phyloP scores from a whole-genome alignment of 2,329 filamentous ascomycete genomes.

The Fusarium transvaalense region DNA sequence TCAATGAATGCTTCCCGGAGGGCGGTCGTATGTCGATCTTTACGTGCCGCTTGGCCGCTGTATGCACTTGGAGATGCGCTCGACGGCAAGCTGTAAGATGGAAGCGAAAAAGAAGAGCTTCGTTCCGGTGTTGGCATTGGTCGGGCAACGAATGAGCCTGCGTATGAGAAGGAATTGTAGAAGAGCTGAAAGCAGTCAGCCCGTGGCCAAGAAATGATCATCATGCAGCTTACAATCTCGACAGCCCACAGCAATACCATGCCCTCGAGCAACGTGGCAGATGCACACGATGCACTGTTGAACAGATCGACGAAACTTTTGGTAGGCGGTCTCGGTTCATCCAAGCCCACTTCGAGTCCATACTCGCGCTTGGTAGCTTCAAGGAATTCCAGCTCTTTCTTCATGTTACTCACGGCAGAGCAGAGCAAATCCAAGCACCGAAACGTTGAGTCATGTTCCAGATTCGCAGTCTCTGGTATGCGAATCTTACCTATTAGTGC shows the following conservation, averaged over 20 bases:
- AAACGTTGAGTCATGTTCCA: conserved; percentile 7
- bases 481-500: conserved; percentile 7
- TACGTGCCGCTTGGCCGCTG: neutral
- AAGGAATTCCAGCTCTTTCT: conserved; percentile 7
- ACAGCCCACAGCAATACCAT: conserved; percentile 11
- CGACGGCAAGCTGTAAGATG: conserved; percentile 4
- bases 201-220: neutral
- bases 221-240: neutral
- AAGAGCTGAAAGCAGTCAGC: conserved; percentile 1
- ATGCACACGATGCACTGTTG: conserved; percentile 4
- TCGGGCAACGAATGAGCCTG: conserved; percentile 3
- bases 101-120: conserved; percentile 11
- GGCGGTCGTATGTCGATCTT: conserved; percentile 5
- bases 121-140: neutral
- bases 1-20: conserved; percentile 9
- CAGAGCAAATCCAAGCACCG: conserved; percentile 5
- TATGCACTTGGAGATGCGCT: conserved; percentile 6
- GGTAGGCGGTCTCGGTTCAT: conserved; percentile 4
- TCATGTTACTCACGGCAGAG: conserved; percentile 3
- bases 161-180: conserved; percentile 6
- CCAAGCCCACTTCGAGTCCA: conserved; percentile 5
- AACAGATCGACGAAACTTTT: conserved; percentile 6
- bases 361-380: conserved; percentile 9
- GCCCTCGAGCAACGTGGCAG: conserved; percentile 7
- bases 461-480: conserved; percentile 6